These are phyloP conservation scores for Coccomyxa subellipsoidea DNA, from an alignment of 163 green algal species.

Conservation along the genomic window DNA sequence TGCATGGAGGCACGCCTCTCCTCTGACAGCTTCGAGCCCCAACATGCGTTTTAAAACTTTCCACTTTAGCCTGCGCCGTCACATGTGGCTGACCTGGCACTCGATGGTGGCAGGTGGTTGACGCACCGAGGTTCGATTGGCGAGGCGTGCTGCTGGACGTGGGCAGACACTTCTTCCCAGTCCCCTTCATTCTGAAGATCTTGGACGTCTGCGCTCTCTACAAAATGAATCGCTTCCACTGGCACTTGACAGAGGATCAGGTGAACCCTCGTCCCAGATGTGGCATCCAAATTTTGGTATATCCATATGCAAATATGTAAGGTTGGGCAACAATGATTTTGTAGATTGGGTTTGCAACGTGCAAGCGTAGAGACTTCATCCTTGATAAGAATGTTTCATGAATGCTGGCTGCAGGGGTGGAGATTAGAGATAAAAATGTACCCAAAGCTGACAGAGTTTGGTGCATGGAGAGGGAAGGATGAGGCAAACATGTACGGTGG, in stretches of 20 bases:
- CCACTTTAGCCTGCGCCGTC: too few species aligned
- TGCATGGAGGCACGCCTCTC: neutral
- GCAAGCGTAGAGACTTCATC: too few species aligned
- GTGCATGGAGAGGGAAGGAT: constrained; percentile 37
- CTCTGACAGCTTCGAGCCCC: neutral
- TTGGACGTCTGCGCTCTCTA: constrained; percentile 60
- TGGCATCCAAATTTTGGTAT: too few species aligned
- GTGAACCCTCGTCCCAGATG: constrained; percentile 6
- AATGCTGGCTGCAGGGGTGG: constrained; percentile 64
- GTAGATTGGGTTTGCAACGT: too few species aligned
- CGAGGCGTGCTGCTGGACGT: constrained; percentile 63
- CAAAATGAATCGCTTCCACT: constrained; percentile 70
- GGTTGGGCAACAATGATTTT: too few species aligned
- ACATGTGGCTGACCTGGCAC: too few species aligned
- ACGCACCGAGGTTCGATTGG: constrained; percentile 59
- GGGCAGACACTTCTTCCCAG: constrained; percentile 58
- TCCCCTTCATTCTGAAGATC: constrained; percentile 54
- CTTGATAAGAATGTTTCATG: too few species aligned
- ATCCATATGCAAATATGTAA: too few species aligned
- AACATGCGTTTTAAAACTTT: too few species aligned
- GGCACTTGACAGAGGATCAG: constrained; percentile 72
- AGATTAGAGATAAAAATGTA: constrained; percentile 53
- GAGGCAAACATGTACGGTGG: constrained; percentile 36
- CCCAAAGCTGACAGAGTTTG: constrained; percentile 54
- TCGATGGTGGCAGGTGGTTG: constrained; percentile 53